Base-by-base conservation (phyloP, 108 stramenopile genomes). In the Skeletonema marinoi region DNA sequence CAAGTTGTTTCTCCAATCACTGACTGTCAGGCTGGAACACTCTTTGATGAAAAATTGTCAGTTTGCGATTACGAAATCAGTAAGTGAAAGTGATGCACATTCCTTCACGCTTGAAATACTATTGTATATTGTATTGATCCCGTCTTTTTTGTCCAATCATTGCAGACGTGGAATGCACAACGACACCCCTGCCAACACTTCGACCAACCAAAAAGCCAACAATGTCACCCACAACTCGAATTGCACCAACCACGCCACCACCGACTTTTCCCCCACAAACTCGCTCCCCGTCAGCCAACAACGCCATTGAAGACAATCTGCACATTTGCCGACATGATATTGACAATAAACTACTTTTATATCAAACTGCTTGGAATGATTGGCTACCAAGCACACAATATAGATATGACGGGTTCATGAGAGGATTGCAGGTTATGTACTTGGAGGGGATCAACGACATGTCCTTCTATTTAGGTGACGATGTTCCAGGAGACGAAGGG, bases 271-370 rank as follows among this genome's bases (percentile, higher is more conserved):
- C 65, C 4, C 77, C 76, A 1, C n/a, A 65, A 6, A 78, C 77
- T 3, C 62, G 77, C 0, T 32, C 29, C 33, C 70, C 77, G 1
- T 38, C 16, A 21, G 64, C 78, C 16, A 73, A 79, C 51, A 56
- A 65, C 9, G 78, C 62, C 11, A 32, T 81, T 17, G 80, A 81
- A 56, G 75, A 77, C 41, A 73, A 70, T 8, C 25, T 81, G 32
- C 69, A 71, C 1, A 35, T 3, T 46, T 46, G 44, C 44, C 11
- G 65, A 32, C 10, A 32, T 33, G 68, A 17, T 2, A 69, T 75
- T 17, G 25, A 75, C 69, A 75, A 59, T 7, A 70, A 70, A 10
- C 9, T 75, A 12, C 21, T 75, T 12, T 11, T 75, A 3, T 75
- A 75, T 31, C 50, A 75, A 75, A 32, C 74, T 33, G 68, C 74